These are phyloP conservation scores for Vitis vinifera DNA, from an alignment of 164 flowering plant genomes.

Conservation along the genomic window ASM3070453v1 NC_081823.1:3007001-3007500, in stretches of 20 bases:
- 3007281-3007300: slow-evolving; percentile 46
- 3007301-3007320: too few species aligned
- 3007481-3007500: too few species aligned
- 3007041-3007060: slow-evolving; percentile 33
- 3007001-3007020: slow-evolving; percentile 69
- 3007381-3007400: too few species aligned
- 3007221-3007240: slow-evolving; percentile 74
- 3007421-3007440: too few species aligned
- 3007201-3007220: slow-evolving; percentile 59
- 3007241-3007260: slow-evolving; percentile 76
- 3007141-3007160: slow-evolving; percentile 65
- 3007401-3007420: too few species aligned
- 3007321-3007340: too few species aligned
- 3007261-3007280: slow-evolving; percentile 83
- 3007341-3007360: too few species aligned
- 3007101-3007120: slow-evolving; percentile 51
- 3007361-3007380: background rate
- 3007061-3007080: slow-evolving; percentile 28
- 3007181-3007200: slow-evolving; percentile 46
- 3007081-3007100: slow-evolving; percentile 65
- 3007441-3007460: too few species aligned
- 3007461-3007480: too few species aligned
- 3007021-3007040: slow-evolving; percentile 49
- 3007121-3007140: slow-evolving; percentile 75
- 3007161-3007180: slow-evolving; percentile 46